Percentiles rank a stretch among this genome's conserved stretches.
Evolutionary conservation across 805 yeast species (phyloP).

Genomic region (Candida hungchunana): DNA sequence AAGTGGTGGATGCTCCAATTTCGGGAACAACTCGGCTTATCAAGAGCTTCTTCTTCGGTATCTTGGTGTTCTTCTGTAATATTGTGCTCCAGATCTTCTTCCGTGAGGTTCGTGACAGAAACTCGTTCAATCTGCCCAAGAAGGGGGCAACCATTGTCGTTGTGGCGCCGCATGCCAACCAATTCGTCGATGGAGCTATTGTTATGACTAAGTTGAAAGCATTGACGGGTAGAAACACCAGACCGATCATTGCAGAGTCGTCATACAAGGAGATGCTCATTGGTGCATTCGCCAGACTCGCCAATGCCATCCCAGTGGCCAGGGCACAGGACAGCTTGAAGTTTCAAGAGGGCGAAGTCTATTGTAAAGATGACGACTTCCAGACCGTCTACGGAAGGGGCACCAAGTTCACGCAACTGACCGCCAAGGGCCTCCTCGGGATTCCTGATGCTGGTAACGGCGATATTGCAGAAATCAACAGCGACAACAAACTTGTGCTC

Average conservation of each 20-base stretch:
- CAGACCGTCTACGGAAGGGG: constrained; percentile 54
- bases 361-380: constrained; percentile 44
- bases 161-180: constrained; percentile 84
- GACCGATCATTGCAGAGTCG: constrained; percentile 79
- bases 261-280: constrained; percentile 61
- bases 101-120: constrained; percentile 69
- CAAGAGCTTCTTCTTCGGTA: constrained; percentile 17
- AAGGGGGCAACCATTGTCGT: constrained; percentile 70
- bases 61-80: constrained; percentile 20
- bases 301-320: constrained; percentile 82
- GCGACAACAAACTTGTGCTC: constrained; percentile 67
- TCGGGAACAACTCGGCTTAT: neutral
- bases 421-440: constrained; percentile 61
- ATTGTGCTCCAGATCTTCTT: constrained; percentile 42
- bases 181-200: constrained; percentile 77
- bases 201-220: constrained; percentile 71
- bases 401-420: constrained; percentile 62
- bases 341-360: constrained; percentile 65
- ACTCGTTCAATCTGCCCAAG: constrained; percentile 58
- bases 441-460: constrained; percentile 78
- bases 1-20: constrained; percentile 1
- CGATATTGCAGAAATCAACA: constrained; percentile 59
- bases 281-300: constrained; percentile 69
- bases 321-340: constrained; percentile 83
- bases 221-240: constrained; percentile 58